A percentile compares a stretch with the other conserved stretches of the same genome.
These are phyloP conservation scores for Aspergillus taichungensis DNA, from an alignment of 495 filamentous ascomycete genomes.

Conservation along the genomic window DNA sequence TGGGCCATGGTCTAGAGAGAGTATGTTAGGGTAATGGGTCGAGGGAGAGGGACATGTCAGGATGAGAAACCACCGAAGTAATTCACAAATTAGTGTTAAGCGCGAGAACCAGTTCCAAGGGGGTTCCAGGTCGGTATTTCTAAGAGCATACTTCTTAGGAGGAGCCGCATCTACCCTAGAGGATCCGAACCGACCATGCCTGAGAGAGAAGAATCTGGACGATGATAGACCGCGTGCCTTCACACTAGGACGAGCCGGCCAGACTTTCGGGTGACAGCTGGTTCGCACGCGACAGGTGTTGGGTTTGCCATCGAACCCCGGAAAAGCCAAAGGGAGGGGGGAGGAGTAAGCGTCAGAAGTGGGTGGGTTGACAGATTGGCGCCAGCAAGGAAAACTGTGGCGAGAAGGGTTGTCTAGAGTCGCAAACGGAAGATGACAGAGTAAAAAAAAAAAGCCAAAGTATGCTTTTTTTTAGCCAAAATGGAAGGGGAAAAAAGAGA, in stretches of 20 bases:
- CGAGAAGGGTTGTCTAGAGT: too few species aligned
- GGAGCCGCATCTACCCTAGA: constrained; percentile 8
- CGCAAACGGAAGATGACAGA: not conserved
- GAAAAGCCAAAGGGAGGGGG: too few species aligned
- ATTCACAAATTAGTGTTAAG: not conserved
- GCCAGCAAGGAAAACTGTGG: too few species aligned
- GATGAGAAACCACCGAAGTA: not conserved
- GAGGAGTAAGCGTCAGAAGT: too few species aligned
- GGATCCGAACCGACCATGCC: constrained; percentile 2
- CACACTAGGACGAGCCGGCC: too few species aligned
- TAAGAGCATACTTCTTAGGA: constrained; percentile 7
- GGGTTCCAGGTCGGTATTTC: not conserved
- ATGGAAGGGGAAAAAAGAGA: too few species aligned
- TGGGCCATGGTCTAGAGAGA: constrained; percentile 21
- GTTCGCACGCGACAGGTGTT: too few species aligned
- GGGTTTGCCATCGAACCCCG: too few species aligned
- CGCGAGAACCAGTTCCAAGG: too few species aligned
- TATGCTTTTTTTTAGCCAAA: not conserved
- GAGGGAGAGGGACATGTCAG: not conserved
- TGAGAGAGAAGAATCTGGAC: not conserved
- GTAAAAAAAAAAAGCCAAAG: not conserved
- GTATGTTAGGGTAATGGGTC: not conserved
- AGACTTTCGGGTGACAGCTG: too few species aligned
- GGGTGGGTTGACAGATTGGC: too few species aligned
- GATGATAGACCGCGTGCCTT: too few species aligned